phyloP scores from a whole-genome alignment of 345 rosid species.

The Salix koriyanagi region DNA sequence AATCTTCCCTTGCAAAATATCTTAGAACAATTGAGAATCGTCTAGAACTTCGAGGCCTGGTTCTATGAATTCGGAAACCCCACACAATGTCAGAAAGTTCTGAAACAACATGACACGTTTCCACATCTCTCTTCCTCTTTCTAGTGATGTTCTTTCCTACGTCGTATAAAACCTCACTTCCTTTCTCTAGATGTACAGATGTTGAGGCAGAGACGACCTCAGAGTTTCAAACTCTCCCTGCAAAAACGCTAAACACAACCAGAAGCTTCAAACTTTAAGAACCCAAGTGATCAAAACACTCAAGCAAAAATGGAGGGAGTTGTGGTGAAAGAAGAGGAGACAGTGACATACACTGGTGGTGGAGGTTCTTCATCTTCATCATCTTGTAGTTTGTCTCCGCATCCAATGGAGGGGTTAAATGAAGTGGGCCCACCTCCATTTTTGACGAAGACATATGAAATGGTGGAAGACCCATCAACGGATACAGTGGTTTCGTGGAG shows the following conservation, averaged over 20 bases:
- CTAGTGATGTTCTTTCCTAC: slow-evolving; percentile 18
- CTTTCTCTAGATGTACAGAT: background rate
- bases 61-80: no score
- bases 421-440: slow-evolving; percentile 61
- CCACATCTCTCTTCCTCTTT: background rate
- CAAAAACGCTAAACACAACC: no score
- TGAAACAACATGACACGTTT: background rate
- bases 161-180: background rate
- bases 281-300: background rate
- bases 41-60: background rate
- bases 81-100: background rate
- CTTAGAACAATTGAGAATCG: background rate
- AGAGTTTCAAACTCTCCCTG: background rate
- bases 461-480: slow-evolving; percentile 27
- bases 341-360: slow-evolving; percentile 16
- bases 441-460: slow-evolving; percentile 22
- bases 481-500: slow-evolving; percentile 27
- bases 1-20: background rate
- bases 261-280: no score
- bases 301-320: slow-evolving; percentile 25
- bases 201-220: no score
- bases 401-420: slow-evolving; percentile 64
- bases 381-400: slow-evolving; percentile 43
- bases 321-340: slow-evolving; percentile 40
- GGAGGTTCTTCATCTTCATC: slow-evolving; percentile 34